phyloP scores from a whole-genome alignment of 257 asterid genomes.

The Solanum chilense region DNA sequence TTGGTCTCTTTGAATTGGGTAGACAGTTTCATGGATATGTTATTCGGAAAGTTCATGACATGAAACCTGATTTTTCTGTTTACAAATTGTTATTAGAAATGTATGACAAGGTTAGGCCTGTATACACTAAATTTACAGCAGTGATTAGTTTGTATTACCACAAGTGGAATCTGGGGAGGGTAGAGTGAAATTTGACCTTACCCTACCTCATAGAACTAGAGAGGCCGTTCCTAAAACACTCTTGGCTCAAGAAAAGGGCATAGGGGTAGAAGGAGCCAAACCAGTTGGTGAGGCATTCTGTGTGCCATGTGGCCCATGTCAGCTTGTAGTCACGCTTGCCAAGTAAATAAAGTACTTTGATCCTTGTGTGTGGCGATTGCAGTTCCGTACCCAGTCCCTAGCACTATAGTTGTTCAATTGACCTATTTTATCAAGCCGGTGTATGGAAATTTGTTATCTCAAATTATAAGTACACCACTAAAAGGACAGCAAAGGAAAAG shows the following conservation, averaged over 20 bases:
- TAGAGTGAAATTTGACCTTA: not conserved
- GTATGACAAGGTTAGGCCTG: constrained; percentile 47
- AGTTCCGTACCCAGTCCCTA: not conserved
- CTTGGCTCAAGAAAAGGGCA: not conserved
- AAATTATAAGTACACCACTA: not conserved
- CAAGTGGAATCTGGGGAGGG: not conserved
- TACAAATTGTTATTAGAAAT: constrained; percentile 62
- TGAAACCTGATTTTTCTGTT: constrained; percentile 16
- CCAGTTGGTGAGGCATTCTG: constrained; percentile 38
- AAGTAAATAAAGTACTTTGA: not conserved
- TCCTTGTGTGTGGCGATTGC: not conserved
- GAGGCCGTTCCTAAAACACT: not conserved
- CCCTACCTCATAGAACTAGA: not conserved
- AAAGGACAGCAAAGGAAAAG: not conserved
- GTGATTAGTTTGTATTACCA: not conserved
- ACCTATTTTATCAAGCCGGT: constrained; percentile 45
- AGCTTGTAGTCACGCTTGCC: not conserved
- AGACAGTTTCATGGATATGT: not conserved
- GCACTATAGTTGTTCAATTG: not conserved
- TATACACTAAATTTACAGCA: constrained; percentile 34
- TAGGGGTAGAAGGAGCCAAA: constrained; percentile 20
- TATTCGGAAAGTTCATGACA: not conserved
- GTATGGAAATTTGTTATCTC: constrained; percentile 43
- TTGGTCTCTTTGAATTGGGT: not conserved
- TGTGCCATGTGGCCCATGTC: constrained; percentile 35